Percentiles rank a stretch among this genome's conserved stretches.
Evolutionary conservation across 1,139 yeast genomes (phyloP).

Genomic region (Fermentozyma sake): DNA sequence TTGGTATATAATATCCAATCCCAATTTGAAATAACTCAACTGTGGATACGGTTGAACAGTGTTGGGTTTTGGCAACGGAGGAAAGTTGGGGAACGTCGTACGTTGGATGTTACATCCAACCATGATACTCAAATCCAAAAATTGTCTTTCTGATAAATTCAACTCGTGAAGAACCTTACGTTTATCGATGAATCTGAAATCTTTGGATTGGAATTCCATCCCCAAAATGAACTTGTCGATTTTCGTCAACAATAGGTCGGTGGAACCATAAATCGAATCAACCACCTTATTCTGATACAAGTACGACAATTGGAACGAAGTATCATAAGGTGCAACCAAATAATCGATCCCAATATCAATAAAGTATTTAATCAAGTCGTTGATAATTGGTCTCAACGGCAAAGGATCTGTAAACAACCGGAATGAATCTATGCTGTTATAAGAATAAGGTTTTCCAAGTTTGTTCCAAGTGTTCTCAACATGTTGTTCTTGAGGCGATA

Average conservation of each 20-base stretch:
- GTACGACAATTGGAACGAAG: conserved; percentile 80
- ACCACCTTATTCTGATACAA: conserved; percentile 52
- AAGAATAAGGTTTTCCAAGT: conserved; percentile 23
- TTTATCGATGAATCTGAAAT: conserved; percentile 65
- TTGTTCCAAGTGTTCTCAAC: conserved; percentile 45
- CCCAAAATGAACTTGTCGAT: conserved; percentile 71
- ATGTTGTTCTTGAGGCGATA: conserved; percentile 44
- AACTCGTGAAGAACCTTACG: conserved; percentile 57
- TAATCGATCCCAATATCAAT: conserved; percentile 57
- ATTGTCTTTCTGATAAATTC: conserved; percentile 56
- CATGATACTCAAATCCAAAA: conserved; percentile 69
- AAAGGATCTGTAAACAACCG: conserved; percentile 45
- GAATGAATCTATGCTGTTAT: conserved; percentile 35
- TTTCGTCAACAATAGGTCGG: conserved; percentile 63
- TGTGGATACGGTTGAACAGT: conserved; percentile 42
- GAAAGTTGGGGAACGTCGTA: conserved; percentile 51
- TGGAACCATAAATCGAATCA: conserved; percentile 81
- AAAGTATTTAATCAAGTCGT: conserved; percentile 56
- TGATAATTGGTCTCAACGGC: conserved; percentile 46
- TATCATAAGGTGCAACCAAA: conserved; percentile 76
- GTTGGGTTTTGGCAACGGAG: conserved; percentile 47
- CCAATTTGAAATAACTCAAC: conserved; percentile 40
- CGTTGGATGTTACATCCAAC: conserved; percentile 81
- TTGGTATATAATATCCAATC: conserved; percentile 40
- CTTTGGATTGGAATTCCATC: conserved; percentile 62